These are phyloP conservation scores for Solanum pinnatisectum DNA, from an alignment of 257 asterid genomes.

Conservation along the genomic window DNA sequence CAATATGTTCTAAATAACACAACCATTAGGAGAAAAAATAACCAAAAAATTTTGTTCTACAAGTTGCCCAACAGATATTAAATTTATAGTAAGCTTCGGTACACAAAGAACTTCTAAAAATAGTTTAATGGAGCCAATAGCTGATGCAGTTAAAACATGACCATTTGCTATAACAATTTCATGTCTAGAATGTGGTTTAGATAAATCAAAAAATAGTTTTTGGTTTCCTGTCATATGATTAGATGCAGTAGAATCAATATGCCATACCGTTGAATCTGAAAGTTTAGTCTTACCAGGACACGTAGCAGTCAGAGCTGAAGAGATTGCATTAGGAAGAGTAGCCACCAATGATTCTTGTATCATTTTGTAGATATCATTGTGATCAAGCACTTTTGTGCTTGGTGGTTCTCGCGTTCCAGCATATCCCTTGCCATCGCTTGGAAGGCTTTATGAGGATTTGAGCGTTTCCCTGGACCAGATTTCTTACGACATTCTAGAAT, in stretches of 20 bases:
- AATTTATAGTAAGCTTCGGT: neutral
- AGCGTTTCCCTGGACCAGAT: neutral
- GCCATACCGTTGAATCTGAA: neutral
- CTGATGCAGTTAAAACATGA: neutral
- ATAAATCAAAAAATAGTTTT: neutral
- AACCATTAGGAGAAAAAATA: neutral
- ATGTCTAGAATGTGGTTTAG: neutral
- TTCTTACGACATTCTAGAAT: neutral
- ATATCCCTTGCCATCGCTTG: neutral
- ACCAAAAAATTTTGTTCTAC: neutral
- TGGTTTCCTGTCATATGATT: neutral
- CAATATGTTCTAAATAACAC: neutral
- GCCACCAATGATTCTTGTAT: neutral
- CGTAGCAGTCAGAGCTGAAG: neutral
- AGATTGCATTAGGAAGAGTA: neutral
- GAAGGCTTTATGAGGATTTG: neutral
- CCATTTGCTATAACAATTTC: neutral
- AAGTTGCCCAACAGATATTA: too few species aligned
- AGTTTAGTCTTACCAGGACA: neutral
- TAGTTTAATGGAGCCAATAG: neutral
- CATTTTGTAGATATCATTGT: neutral
- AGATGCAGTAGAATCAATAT: too few species aligned
- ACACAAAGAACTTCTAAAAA: neutral
- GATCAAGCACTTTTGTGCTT: neutral
- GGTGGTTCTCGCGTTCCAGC: neutral